Base-by-base conservation (phyloP, 1,284 basidiomycete species). In the Phlebopus sp. region DNA sequence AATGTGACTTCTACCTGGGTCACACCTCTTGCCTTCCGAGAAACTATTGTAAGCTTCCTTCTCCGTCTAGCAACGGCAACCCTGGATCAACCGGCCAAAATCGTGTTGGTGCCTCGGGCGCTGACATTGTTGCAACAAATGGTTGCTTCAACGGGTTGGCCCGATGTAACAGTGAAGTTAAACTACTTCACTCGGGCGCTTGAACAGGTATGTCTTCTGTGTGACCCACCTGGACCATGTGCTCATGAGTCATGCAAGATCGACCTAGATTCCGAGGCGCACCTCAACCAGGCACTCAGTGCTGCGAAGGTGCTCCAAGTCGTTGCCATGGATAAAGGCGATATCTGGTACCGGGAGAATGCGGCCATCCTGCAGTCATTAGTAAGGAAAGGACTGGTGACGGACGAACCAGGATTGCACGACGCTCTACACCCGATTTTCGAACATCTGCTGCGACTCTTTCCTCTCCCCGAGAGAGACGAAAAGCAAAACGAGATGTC, bases 1-100 rank as follows among this genome's bases (percentile, higher is more conserved):
- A 41, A 50, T 13, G 35, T 54, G 5, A 34, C 57, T 14, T 50
- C 55, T 5, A 18, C 53, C 2, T 95, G 92, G 90, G 69, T 79
- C 14, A 90, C 89, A 0, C 92, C 94, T 2, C 71, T 90, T 13
- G 76, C 78, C 15, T 84, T 93, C 54, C 82, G 92, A 27, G 95
- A 97, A 68, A 87, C 85, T 52, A 86, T 97, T 68, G 87, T 98
- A 54, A 95, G 91, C 68, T 97, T 95, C 69, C 78, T 99, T 23
- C 86, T 99, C 18, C 86, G 95, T 44, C 79, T 98, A 45, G 85
- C 81, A 5, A 86, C 92, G n/a, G 77, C 84, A 18, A 78, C 82
- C 5, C 76, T 67, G 39, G 94, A 98, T 46, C 74, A 79, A 5
- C 74, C 82, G 21, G 73, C 79, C 13, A 80, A 81, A 47, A 76